These are phyloP conservation scores for Quercus tomentella DNA, from an alignment of 331 rosid genomes.

Conservation along the genomic window DNA sequence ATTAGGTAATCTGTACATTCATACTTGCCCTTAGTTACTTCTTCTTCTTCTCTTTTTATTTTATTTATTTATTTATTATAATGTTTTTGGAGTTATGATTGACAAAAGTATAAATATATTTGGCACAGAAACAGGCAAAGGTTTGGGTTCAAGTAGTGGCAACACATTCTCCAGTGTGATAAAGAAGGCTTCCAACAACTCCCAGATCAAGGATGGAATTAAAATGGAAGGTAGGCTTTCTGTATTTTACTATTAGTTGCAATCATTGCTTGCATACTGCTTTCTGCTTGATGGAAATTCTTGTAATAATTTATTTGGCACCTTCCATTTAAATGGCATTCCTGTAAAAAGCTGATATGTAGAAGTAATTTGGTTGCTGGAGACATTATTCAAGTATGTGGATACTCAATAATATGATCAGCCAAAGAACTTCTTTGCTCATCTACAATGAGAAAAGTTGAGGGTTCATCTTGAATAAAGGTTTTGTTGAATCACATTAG, in stretches of 20 bases:
- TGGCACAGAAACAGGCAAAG: slow-evolving; percentile 17
- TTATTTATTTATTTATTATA: too few species aligned
- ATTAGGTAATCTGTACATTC: not conserved
- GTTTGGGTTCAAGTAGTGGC: slow-evolving; percentile 32
- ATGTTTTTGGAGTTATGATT: not conserved
- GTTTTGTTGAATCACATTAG: not conserved
- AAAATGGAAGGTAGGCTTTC: slow-evolving; percentile 64
- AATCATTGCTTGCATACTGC: slow-evolving; percentile 8
- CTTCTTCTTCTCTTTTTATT: not conserved
- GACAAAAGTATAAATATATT: not conserved
- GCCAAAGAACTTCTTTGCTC: not conserved
- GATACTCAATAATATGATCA: not conserved
- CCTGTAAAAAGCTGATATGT: not conserved
- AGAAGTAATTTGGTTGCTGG: not conserved
- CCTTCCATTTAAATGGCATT: not conserved
- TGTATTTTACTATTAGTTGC: not conserved
- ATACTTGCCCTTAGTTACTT: not conserved
- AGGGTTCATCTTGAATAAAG: not conserved
- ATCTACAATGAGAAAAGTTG: not conserved
- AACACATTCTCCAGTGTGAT: slow-evolving; percentile 43
- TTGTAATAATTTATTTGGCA: not conserved
- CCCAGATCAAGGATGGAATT: slow-evolving; percentile 40
- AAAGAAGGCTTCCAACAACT: slow-evolving; percentile 48
- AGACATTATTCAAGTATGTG: not conserved
- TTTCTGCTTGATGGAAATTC: not conserved